Conservation (phyloP, 148 eudicot species). For the Rhododendron ovatum region DNA sequence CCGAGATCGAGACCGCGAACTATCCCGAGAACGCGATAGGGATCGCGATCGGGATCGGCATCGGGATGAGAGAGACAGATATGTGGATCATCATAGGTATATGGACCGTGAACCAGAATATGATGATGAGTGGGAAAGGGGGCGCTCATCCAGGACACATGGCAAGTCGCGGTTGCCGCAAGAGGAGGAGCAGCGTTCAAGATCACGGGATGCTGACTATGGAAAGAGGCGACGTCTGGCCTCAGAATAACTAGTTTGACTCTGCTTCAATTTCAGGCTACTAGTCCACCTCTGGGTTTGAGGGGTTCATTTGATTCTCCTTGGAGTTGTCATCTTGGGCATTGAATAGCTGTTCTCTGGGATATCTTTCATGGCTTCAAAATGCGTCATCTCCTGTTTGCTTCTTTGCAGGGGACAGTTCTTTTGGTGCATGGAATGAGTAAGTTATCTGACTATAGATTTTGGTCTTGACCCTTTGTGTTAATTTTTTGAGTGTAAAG, state of each 20-base stretch:
- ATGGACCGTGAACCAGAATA: conserved; percentile 66
- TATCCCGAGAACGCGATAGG: conserved; percentile 40
- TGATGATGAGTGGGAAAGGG: conserved; percentile 73
- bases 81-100: conserved; percentile 70
- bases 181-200: conserved; percentile 56
- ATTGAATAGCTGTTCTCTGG: background rate
- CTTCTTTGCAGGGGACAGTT: conserved; percentile 13
- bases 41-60: conserved; percentile 51
- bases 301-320: conserved; percentile 11
- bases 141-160: conserved; percentile 70
- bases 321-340: conserved; percentile 6
- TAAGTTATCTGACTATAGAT: background rate
- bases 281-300: conserved; percentile 9
- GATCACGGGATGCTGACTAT: conserved; percentile 77
- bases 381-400: conserved; percentile 1
- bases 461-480: background rate
- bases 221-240: conserved; percentile 66
- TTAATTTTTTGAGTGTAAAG: background rate
- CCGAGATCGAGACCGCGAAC: conserved; percentile 37
- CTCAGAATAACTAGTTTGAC: conserved; percentile 30
- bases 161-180: conserved; percentile 44
- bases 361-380: background rate
- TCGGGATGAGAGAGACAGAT: conserved; percentile 59
- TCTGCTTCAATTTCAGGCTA: background rate
- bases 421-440: background rate